Evolutionary conservation across 2,329 filamentous ascomycete genomes (phyloP), one percentile per base, ranked within the genome.

Genomic region (Ophiostoma sp.): DNA sequence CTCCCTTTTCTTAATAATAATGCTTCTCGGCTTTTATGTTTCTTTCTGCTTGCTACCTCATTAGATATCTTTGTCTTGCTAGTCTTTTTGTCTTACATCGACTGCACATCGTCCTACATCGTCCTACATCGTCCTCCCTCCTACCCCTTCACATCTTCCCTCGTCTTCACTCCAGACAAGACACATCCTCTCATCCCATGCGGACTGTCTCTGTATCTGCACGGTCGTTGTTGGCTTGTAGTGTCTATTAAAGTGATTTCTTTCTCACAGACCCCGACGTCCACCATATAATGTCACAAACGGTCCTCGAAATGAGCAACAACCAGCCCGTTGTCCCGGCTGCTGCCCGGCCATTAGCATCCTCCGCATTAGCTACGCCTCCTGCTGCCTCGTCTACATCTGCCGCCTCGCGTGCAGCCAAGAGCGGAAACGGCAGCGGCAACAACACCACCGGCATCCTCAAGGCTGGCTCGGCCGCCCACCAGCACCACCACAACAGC

Each of bases 341-440:
- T 41, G 60, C 58, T 9, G 36, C 60, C 12, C 60, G 40, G 40
- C 40, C 60, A 18, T 42, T 63, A 40, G 27, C 60, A 5, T n/a
- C 60, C 8, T n/a, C 60, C 4, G 9, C 40, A 8, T 63, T 40
- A 16, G 38, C 41, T 52, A 41, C 58, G 58, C 40, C 60, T 3
- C 40, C 60, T 16, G 18, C 60, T 4, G 3, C 11, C 16, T 11
- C 60, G 9, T 11, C 60, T n/a, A 41, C 40, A 6, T 5, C 16
- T 6, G 60, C 60, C 8, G 44, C 64, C 14, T 66, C 63, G n/a
- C 68, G 71, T 1, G 42, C 71, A 2, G 69, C 70, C 55, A 72
- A 72, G 70, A 72, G 71, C 60, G 71, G 71, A 62, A 72, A 69
- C 49, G 71, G 71, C 69, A 68, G 67, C 66, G 68, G 69, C 65